Evolutionary conservation across 2,329 filamentous ascomycete species (phyloP), one percentile per base, ranked within the genome.

Genomic region (Cladosporium cucumerinum): DNA sequence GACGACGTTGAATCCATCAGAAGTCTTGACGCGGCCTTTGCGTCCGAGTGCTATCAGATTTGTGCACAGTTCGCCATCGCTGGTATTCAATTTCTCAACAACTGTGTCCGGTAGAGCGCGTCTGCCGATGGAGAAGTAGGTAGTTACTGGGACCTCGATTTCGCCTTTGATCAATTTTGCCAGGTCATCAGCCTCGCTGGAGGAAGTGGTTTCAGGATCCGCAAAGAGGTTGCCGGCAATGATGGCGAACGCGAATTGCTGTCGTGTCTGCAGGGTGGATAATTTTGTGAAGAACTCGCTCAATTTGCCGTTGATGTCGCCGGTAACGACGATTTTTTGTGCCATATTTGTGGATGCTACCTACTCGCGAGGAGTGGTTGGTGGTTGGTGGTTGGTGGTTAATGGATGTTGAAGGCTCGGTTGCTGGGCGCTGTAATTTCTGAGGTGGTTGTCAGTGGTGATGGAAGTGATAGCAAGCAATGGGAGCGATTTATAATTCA

Each of bases 11-110:
- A 98, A 82, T 1, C 93, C 94, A 69, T 97, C 93, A 0, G 91
- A 89, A 0, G 94, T 98, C 76, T 95, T 98, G 61, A 92, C 89
- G 16, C 89, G 88, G 67, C 91, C 92, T 72, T 92, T 89, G 77
- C 95, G 96, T 65, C 91, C 93, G 0, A 99, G 85, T 72, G 90
- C 96, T 78, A 92, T 91, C 12, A 99, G 85, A 74, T 99, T 98
- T n/a, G 89, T 85, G 75, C 93, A 97, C 21, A 99, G 84, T 72
- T 89, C 87, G 67, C 84, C 81, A 67, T 78, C 89, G 67, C 90
- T 86, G 36, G 85, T 84, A 73, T 92, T 85, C 61, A 98, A 84
- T 75, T 88, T 93, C 72, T 90, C 86, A 23, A 90, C 81, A 25
- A 97, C 85, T 32, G 82, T 79, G 3, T 82, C 77, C 0, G 95